Conservation (phyloP, 1,139 yeast genomes). For the Pichia sp. region DNA sequence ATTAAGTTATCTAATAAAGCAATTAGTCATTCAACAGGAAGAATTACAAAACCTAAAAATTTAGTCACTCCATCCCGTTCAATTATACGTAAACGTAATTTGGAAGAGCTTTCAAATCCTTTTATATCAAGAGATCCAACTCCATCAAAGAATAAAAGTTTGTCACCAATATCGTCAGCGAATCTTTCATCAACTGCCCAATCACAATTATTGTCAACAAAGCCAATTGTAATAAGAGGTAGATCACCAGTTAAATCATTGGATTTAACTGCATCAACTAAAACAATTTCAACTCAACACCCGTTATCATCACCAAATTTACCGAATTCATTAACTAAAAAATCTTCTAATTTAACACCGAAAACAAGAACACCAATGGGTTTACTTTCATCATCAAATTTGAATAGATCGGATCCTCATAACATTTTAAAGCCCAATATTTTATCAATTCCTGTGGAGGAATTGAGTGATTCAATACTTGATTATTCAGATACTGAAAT, state of each 20-base stretch:
- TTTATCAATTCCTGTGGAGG: constrained; percentile 16
- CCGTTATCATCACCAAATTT: neutral
- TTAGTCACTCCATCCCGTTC: constrained; percentile 9
- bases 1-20: neutral
- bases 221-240: constrained; percentile 25
- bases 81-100: constrained; percentile 12
- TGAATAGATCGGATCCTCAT: neutral
- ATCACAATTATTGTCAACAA: constrained; percentile 15
- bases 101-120: constrained; percentile 15
- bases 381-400: neutral
- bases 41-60: neutral
- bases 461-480: constrained; percentile 27
- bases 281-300: neutral
- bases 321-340: neutral
- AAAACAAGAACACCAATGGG: constrained; percentile 5
- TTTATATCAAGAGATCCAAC: constrained; percentile 17
- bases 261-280: constrained; percentile 9
- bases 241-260: constrained; percentile 23
- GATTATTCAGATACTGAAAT: constrained; percentile 23
- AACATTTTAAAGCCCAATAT: neutral
- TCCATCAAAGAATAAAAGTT: constrained; percentile 10
- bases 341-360: neutral
- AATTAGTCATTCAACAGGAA: neutral
- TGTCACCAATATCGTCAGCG: neutral
- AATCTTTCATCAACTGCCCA: neutral